These are phyloP conservation scores for Oenanthe sinensis DNA, from an alignment of 129 eudicot genomes.

Conservation along the genomic window DNA sequence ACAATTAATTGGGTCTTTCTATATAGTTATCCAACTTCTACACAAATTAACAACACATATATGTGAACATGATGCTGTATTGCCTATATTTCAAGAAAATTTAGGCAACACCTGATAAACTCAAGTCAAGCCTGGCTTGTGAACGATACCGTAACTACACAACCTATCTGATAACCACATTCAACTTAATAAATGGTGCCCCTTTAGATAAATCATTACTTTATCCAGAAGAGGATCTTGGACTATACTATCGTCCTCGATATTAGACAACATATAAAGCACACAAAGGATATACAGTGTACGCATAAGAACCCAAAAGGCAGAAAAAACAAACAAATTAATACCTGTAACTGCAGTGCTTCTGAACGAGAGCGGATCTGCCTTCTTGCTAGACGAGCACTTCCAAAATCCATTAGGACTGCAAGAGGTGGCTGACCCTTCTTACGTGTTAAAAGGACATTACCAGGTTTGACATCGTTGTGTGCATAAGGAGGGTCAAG, in stretches of 20 bases:
- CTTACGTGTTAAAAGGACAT: constrained; percentile 71
- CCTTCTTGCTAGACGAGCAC: constrained; percentile 78
- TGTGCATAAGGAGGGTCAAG: constrained; percentile 88
- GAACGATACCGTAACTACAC: neutral
- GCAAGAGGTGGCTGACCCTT: constrained; percentile 83
- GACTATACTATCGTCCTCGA: neutral
- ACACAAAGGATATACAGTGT: neutral
- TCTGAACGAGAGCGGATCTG: constrained; percentile 78
- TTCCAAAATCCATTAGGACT: constrained; percentile 87
- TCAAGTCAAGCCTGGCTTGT: neutral
- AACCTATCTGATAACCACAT: neutral
- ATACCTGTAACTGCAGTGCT: constrained; percentile 84
- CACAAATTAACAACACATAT: no score
- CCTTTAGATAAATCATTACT: neutral
- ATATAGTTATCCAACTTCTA: neutral
- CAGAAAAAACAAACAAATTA: neutral
- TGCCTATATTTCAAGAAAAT: neutral
- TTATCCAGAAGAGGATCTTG: neutral
- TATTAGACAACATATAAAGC: neutral
- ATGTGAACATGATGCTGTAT: neutral
- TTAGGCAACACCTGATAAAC: neutral
- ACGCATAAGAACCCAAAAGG: neutral
- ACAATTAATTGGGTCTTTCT: neutral
- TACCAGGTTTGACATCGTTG: constrained; percentile 93
- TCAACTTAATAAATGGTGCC: neutral